Base-by-base conservation (phyloP, 2,329 filamentous ascomycete species). In the Didymella lethalis region DNA sequence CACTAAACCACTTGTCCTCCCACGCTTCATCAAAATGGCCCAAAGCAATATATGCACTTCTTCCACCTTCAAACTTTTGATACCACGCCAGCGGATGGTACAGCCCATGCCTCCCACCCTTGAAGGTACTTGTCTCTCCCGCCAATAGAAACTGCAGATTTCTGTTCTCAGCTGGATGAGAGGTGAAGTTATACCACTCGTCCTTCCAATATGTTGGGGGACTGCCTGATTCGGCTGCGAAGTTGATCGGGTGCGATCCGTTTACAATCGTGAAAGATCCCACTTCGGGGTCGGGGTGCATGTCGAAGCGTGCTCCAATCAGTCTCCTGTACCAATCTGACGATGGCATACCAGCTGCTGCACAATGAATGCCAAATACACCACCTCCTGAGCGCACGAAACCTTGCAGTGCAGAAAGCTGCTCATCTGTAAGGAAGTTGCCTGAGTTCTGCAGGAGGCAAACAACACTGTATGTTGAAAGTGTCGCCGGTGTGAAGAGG, bases 1-100 rank as follows among this genome's bases (percentile, higher is more conserved):
- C 62, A 6, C 65, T 48, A 45, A 63, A 73, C 71, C 71, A 73
- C 34, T 53, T 56, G 48, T 68, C 64, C 38, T 43, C 53, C 62
- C 67, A 73, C 32, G 69, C 69, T 46, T 67, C 64, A 45, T 68
- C 65, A 49, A 72, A 73, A 64, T 73, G 70, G 3, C 71, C 71
- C 41, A 72, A 49, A 4, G 67, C 68, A 16, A 63, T 66, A 28
- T 62, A 73, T 8, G 55, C 68, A 11, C 59, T 56, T 43, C 66
- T 69, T 12, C 68, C 67, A 7, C 70, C 68, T 12, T 71, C 66
- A 61, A 72, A 67, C 26, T 73, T 66, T 54, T 73, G 71, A 62
- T 59, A 72, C 71, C 71, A 73, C 23, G 55, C 63, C 23, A 73
- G 57, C 25, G 71, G 71, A 61, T 73, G 70, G 48, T 73, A 64